Evolutionary conservation across 306 rosid genomes (phyloP).

Genomic region (Castanea sativa): DNA sequence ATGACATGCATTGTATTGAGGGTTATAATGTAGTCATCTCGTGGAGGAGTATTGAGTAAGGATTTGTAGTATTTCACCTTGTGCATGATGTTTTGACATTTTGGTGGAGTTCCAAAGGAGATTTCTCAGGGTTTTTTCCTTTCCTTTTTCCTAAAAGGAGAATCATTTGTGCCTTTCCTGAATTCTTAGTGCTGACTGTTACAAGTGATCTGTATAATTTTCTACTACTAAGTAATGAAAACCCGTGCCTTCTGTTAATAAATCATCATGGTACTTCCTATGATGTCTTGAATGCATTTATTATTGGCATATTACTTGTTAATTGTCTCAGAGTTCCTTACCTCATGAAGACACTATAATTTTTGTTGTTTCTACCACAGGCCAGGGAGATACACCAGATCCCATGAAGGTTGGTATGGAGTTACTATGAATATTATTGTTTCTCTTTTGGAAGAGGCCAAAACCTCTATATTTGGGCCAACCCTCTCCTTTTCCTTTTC

Average conservation of each 20-base stretch:
- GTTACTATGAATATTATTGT: background rate
- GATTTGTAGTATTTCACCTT: background rate
- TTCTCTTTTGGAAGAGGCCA: background rate
- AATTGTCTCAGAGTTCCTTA: constrained; percentile 47
- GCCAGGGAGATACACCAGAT: constrained; percentile 94
- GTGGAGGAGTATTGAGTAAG: background rate
- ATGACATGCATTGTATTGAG: background rate
- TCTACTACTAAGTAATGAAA: background rate
- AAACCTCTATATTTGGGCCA: background rate
- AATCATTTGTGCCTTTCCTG: background rate
- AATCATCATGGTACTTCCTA: constrained; percentile 1
- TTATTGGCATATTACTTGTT: constrained; percentile 9
- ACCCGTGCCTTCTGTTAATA: background rate
- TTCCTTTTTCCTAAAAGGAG: background rate
- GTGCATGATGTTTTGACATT: background rate
- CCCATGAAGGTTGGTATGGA: constrained; percentile 65
- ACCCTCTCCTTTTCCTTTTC: constrained; percentile 8
- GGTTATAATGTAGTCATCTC: background rate
- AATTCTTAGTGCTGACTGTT: background rate
- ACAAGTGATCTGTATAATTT: background rate
- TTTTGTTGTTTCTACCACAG: constrained; percentile 94
- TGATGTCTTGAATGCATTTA: background rate
- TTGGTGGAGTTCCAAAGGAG: background rate
- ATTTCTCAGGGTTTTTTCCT: background rate
- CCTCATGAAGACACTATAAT: constrained; percentile 60